Evolutionary conservation across 2,329 filamentous ascomycete genomes (phyloP), one percentile per base, ranked within the genome.

Genomic region (Aspergillus intermedius): DNA sequence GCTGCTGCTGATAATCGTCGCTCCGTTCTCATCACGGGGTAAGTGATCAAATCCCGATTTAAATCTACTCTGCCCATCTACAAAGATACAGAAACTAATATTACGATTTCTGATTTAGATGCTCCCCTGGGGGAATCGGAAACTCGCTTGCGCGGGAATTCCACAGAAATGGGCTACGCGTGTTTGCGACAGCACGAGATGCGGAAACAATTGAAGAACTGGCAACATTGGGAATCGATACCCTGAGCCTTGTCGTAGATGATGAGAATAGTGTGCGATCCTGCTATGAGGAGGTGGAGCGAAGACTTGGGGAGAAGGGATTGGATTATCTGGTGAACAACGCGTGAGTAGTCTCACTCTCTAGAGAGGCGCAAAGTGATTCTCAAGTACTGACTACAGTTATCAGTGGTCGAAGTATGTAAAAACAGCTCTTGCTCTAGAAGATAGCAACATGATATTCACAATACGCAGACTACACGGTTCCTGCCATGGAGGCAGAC

Each of bases 251-350:
- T 32, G 77, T 79, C 51, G 78, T 81, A 45, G 75, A 77, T 49
- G 66, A 71, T 25, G 62, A 67, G 17, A 67, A 72, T n/a, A 78
- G 73, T 50, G 74, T 82, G 49, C 62, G 66, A 21, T 61, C 63
- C 9, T 73, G 80, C 37, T 71, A 69, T 52, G 60, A 67, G 5
- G 71, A 76, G 45, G 69, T 82, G 13, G 63, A 72, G 39, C 63
- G 62, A 12, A 66, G 72, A 17, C 74, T 79, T 0, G 65, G 64
- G 7, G 74, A 73, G 17, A 74, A 71, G 43, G 69, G 69, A 3
- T 68, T 82, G n/a, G 74, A 81, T 56, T 74, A 76, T 54, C 67
- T 82, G 10, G 75, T 81, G 56, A 82, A 82, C 60, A 82, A 82
- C 66, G 79, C 79, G 48, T 71, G 50, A 61, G 66, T 63, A 15